These are phyloP conservation scores for Starmerella sp. DNA, from an alignment of 805 yeast species.

Conservation along the genomic window DNA sequence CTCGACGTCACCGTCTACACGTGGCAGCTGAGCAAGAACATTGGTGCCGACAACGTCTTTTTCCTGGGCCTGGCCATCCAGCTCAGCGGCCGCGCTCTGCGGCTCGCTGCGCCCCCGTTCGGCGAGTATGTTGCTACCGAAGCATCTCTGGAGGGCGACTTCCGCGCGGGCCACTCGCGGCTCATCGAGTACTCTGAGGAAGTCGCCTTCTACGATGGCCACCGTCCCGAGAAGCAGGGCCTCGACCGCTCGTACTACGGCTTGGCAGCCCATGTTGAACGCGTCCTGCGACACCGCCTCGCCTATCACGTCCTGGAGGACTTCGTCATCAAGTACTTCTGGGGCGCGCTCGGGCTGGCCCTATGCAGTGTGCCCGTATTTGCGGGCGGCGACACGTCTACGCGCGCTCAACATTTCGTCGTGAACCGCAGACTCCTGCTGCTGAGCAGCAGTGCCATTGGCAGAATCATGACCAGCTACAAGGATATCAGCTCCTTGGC, in stretches of 20 bases:
- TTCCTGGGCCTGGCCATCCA: slow-evolving; percentile 72
- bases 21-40: slow-evolving; percentile 46
- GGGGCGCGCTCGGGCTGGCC: slow-evolving; percentile 92
- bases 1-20: slow-evolving; percentile 73
- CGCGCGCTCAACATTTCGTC: slow-evolving; percentile 39
- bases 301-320: slow-evolving; percentile 77
- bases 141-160: slow-evolving; percentile 73
- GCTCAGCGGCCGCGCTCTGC: slow-evolving; percentile 59
- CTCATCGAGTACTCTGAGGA: slow-evolving; percentile 73
- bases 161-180: slow-evolving; percentile 72
- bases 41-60: slow-evolving; percentile 58
- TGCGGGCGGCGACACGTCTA: slow-evolving; percentile 29
- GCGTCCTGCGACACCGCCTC: slow-evolving; percentile 61
- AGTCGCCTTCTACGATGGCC: slow-evolving; percentile 75
- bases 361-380: slow-evolving; percentile 85
- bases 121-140: slow-evolving; percentile 65
- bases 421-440: slow-evolving; percentile 76
- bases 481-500: slow-evolving; percentile 71
- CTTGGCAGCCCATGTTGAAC: slow-evolving; percentile 62
- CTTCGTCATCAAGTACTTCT: slow-evolving; percentile 77
- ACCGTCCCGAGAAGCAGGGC: slow-evolving; percentile 61
- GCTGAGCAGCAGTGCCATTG: slow-evolving; percentile 79
- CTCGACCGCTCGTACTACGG: slow-evolving; percentile 74
- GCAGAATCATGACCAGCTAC: slow-evolving; percentile 74
- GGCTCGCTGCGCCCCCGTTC: slow-evolving; percentile 79